Evolutionary conservation across 2,329 filamentous ascomycete genomes (phyloP), one percentile per base, ranked within the genome.

Genomic region (Fusarium verrucosum): DNA sequence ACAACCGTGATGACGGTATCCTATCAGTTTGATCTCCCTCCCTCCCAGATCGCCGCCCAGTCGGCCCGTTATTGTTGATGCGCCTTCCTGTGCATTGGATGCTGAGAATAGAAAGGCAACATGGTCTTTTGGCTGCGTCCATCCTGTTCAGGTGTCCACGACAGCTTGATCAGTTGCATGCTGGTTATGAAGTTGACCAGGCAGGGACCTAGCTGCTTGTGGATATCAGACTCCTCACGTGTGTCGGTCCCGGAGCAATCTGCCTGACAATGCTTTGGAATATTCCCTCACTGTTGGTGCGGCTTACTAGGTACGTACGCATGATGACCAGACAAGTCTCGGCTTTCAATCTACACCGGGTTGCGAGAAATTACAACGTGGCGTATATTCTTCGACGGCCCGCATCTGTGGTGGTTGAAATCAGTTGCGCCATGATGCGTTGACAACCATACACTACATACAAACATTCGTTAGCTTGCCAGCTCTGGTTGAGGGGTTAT

Each of bases 1-100:
- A 58, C 68, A 73, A 72, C 71, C 71, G 64, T 40, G 53, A 54
- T 51, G 58, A 58, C 57, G 69, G 71, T 72, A 72, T 70, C 70
- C 72, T 72, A 73, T 72, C 72, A 73, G 50, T 62, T 65, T 49
- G 57, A 47, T 62, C 43, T 57, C 44, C 57, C 46, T 58, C 56
- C 60, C 55, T 46, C 62, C 53, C 47, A 37, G 52, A 56, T 63
- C 59, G 55, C 47, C 58, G 35, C 47, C 60, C 55, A 74, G 66
- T 74, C 72, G 72, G 72, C 62, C 72, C 72, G 72, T 73, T 72
- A 46, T 65, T 50, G 46, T 55, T 30, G 46, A 50, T 33, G 57
- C 50, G 50, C 33, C 11, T 26, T 22, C 55, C 25, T 22, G 25
- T 59, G 33, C 38, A 61, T 65, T 38, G 22, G 22, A 38, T 44